phyloP scores from a whole-genome alignment of 768 basidiomycete species.

The Obba rivulosa region DNA sequence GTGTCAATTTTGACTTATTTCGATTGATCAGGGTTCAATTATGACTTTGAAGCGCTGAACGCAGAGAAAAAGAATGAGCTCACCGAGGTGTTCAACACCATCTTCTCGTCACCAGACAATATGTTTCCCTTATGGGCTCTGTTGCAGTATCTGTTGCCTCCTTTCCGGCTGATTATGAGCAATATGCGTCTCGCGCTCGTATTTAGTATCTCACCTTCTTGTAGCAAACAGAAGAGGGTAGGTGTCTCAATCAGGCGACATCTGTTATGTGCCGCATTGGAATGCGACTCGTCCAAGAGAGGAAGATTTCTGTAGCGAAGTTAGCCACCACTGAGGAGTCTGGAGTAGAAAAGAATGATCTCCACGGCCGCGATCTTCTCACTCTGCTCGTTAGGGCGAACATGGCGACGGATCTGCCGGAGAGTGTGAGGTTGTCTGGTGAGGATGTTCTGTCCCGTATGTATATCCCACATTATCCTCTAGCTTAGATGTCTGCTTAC shows the following conservation, averaged over 20 bases:
- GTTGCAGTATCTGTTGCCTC: slow-evolving; percentile 10
- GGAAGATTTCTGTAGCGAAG: slow-evolving; percentile 24
- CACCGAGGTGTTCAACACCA: slow-evolving; percentile 20
- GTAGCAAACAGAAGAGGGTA: neutral
- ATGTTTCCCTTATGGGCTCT: neutral
- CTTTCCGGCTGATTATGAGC: slow-evolving; percentile 17
- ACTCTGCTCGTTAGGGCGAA: slow-evolving; percentile 61
- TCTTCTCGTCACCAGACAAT: slow-evolving; percentile 10
- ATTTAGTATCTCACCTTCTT: neutral
- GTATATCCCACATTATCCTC: slow-evolving; percentile 15
- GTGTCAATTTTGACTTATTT: too few species aligned
- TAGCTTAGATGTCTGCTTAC: neutral
- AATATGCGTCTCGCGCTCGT: too few species aligned
- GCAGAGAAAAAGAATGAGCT: slow-evolving; percentile 25
- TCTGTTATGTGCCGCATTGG: slow-evolving; percentile 23
- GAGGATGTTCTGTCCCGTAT: slow-evolving; percentile 52
- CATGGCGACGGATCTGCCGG: slow-evolving; percentile 53
- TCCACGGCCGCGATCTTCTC: slow-evolving; percentile 49
- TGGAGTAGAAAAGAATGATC: slow-evolving; percentile 21
- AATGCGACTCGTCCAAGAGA: slow-evolving; percentile 21
- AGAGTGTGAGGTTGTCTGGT: slow-evolving; percentile 51
- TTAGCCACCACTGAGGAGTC: slow-evolving; percentile 15
- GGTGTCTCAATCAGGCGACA: slow-evolving; percentile 3
- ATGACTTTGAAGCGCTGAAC: slow-evolving; percentile 28
- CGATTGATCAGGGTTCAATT: slow-evolving; percentile 27